Evolutionary conservation across 179 eudicot genomes (phyloP), one percentile per base, ranked within the genome.

Genomic region (Silene vulgaris): DNA sequence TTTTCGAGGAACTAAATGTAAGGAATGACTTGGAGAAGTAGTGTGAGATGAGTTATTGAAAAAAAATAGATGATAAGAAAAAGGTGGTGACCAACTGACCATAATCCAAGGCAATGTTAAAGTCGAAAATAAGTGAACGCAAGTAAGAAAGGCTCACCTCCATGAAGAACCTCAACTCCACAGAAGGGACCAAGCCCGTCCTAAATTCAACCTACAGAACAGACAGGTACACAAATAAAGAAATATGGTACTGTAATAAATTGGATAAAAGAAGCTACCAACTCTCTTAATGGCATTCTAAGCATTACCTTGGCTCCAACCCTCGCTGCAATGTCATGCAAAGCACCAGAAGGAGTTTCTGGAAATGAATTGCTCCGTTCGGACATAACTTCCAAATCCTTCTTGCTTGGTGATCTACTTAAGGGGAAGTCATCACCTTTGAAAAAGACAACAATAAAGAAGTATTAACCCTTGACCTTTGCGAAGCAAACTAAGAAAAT

Each of bases 281-380:
- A 20, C 43, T 57, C 54, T 62, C 50, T 52, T 2, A 54, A 23
- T 1, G 66, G 26, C 35, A 70, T 61, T 60, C 54, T 26, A 28
- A 40, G 62, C 16, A 57, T 65, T 88, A 92, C 99, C 99, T 92
- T 89, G 64, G 96, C 82, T 82, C 97, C 97, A 78, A 92, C 91
- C 78, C 84, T 88, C 67, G 75, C 78, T 28, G 97, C 97, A 88
- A 95, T 90, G 64, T 90, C 97, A 67, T 85, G 97, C 72, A 95
- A 83, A 79, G 90, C 95, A 79, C 77, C 88, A 74, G 78, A 75
- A 75, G 90, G 91, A 19, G 86, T 80, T 75, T 91, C 92, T 45
- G 87, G 79, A 35, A 30, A 77, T 37, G 82, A 75, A 82, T 71
- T 85, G 43, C 77, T 83, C 69, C 77, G 86, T 69, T 87, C 91